phyloP scores from a whole-genome alignment of 352 stramenopile genomes.

The Phytophthora palmivora region DNA sequence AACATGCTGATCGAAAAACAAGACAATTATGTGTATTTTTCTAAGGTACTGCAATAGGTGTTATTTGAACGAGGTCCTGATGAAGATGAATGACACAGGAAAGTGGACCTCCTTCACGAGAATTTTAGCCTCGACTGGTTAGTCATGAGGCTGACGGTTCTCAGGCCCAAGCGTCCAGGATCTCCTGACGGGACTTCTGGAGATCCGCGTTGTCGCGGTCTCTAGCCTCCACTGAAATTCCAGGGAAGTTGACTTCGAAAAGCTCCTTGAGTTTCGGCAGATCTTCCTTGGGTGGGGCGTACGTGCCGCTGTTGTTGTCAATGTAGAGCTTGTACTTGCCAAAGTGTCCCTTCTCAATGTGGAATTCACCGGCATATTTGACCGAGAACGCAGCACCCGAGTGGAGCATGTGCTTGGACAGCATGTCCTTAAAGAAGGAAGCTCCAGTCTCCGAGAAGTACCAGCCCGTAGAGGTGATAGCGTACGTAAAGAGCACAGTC shows the following conservation, averaged over 20 bases:
- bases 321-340: conserved; percentile 44
- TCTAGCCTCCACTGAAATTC: conserved; percentile 33
- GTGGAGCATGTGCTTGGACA: conserved; percentile 57
- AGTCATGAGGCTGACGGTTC: neutral
- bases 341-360: conserved; percentile 35
- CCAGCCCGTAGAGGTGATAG: conserved; percentile 42
- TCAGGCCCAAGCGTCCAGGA: conserved; percentile 44
- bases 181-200: conserved; percentile 33
- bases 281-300: conserved; percentile 40
- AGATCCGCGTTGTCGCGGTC: conserved; percentile 38
- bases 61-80: too few species aligned
- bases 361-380: conserved; percentile 49
- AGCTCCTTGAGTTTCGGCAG: conserved; percentile 42
- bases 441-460: conserved; percentile 54
- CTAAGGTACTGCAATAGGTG: conserved; percentile 1
- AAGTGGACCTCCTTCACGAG: neutral
- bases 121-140: too few species aligned
- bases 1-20: too few species aligned
- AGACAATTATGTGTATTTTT: neutral
- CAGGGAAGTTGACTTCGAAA: conserved; percentile 45
- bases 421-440: conserved; percentile 54
- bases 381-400: conserved; percentile 36
- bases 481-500: conserved; percentile 48
- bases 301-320: conserved; percentile 57
- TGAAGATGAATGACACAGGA: neutral